Percentiles rank a stretch among this genome's conserved stretches.
Conservation (phyloP, 139 green algal genomes). For the Closterium sp. region DNA sequence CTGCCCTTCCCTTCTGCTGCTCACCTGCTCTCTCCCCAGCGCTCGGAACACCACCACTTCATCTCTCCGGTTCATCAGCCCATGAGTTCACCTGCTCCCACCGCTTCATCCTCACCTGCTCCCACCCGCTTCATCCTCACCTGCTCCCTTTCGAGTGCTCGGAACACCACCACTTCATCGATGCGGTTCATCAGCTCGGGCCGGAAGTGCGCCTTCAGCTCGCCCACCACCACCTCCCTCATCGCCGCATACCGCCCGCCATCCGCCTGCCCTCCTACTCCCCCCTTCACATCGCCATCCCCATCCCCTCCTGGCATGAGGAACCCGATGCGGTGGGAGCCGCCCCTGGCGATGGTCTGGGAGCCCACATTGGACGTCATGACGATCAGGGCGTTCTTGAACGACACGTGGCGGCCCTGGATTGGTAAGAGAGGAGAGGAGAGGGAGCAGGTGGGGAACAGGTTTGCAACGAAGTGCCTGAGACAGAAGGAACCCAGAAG, state of each 20-base stretch:
- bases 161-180: constrained; percentile 96
- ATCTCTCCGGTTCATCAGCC: constrained; percentile 82
- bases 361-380: constrained; percentile 78
- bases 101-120: constrained; percentile 89
- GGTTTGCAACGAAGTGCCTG: no score
- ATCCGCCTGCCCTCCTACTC: background rate
- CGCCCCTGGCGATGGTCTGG: constrained; percentile 73
- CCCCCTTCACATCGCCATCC: constrained; percentile 1
- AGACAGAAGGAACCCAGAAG: no score
- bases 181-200: constrained; percentile 82
- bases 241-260: constrained; percentile 61
- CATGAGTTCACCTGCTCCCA: constrained; percentile 89
- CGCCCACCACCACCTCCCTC: constrained; percentile 73
- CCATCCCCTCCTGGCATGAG: constrained; percentile 47
- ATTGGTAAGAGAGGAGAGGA: background rate
- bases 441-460: background rate
- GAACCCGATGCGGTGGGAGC: constrained; percentile 66
- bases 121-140: no score
- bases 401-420: constrained; percentile 70
- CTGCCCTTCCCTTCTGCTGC: background rate
- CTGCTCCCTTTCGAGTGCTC: constrained; percentile 96
- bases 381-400: constrained; percentile 78
- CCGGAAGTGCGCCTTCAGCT: constrained; percentile 76
- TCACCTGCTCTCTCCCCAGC: constrained; percentile 95
- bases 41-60: constrained; percentile 96